A percentile compares a stretch with the other conserved stretches of the same genome.
Conservation (phyloP, 257 asterid genomes). For the Paulownia fortunei region DNA sequence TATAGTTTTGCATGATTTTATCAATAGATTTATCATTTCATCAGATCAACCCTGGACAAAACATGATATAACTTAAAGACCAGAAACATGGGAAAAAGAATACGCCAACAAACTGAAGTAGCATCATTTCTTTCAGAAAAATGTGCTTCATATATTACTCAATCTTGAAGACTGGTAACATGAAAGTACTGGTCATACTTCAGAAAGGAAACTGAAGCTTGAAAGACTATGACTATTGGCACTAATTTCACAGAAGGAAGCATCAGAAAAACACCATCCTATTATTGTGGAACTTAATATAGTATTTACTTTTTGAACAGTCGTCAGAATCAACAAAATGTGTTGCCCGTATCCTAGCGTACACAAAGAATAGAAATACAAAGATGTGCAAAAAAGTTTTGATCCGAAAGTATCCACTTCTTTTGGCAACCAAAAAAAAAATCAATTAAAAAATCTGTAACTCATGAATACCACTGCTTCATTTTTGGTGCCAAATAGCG, state of each 20-base stretch:
- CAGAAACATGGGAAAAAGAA: neutral
- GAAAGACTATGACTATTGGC: neutral
- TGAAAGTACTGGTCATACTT: neutral
- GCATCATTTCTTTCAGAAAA: neutral
- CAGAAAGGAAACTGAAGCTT: neutral
- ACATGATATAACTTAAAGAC: neutral
- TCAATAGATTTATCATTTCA: neutral
- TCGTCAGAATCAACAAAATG: neutral
- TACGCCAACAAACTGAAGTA: neutral
- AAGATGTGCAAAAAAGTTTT: neutral
- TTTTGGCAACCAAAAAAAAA: too few species aligned
- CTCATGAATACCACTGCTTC: neutral
- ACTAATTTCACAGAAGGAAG: neutral
- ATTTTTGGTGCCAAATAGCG: neutral
- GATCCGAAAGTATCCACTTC: too few species aligned
- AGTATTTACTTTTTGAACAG: neutral
- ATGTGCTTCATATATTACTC: neutral
- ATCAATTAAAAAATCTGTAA: neutral
- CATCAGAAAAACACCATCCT: slow-evolving; percentile 2
- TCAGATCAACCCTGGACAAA: neutral
- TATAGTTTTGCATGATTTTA: neutral
- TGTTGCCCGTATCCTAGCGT: neutral
- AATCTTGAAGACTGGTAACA: neutral
- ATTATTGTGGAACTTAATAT: neutral
- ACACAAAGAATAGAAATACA: neutral